These are phyloP conservation scores for Ocimum tenuiflorum DNA, from an alignment of 257 asterid species.

Conservation along the genomic window DNA sequence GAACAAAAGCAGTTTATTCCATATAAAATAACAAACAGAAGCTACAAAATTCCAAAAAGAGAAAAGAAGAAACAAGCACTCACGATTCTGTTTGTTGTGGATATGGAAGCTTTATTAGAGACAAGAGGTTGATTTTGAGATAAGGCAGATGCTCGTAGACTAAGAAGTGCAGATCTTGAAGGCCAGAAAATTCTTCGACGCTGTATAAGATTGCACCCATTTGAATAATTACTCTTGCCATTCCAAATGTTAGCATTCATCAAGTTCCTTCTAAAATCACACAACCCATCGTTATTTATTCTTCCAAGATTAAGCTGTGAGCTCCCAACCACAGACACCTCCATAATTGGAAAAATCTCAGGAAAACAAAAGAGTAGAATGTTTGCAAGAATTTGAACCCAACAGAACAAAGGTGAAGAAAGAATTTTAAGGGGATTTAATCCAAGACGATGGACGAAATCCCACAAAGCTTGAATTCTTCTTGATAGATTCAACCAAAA, in stretches of 20 bases:
- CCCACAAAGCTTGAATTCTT: background rate
- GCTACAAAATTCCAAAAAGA: background rate
- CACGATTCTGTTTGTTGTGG: conserved; percentile 28
- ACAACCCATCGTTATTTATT: conserved; percentile 34
- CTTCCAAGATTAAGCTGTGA: conserved; percentile 52
- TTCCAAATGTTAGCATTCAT: conserved; percentile 29
- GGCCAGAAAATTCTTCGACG: conserved; percentile 27
- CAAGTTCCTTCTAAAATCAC: conserved; percentile 42
- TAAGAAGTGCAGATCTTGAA: conserved; percentile 35
- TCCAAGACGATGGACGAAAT: background rate
- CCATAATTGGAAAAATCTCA: conserved; percentile 40
- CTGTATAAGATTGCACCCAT: conserved; percentile 25
- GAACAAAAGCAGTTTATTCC: background rate
- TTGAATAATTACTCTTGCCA: conserved; percentile 19
- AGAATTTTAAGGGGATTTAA: background rate
- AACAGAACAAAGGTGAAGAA: too few species aligned
- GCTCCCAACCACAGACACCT: conserved; percentile 56
- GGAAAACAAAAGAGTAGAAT: background rate
- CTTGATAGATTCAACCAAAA: background rate
- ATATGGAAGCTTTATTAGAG: conserved; percentile 26
- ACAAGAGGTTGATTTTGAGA: conserved; percentile 32
- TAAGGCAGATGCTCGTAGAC: conserved; percentile 43
- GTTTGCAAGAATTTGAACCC: too few species aligned
- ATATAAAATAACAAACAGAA: background rate
- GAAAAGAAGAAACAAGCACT: background rate